Base-by-base conservation (phyloP, 176 grass and related monocot genomes). In the Chloris gayana region DNA sequence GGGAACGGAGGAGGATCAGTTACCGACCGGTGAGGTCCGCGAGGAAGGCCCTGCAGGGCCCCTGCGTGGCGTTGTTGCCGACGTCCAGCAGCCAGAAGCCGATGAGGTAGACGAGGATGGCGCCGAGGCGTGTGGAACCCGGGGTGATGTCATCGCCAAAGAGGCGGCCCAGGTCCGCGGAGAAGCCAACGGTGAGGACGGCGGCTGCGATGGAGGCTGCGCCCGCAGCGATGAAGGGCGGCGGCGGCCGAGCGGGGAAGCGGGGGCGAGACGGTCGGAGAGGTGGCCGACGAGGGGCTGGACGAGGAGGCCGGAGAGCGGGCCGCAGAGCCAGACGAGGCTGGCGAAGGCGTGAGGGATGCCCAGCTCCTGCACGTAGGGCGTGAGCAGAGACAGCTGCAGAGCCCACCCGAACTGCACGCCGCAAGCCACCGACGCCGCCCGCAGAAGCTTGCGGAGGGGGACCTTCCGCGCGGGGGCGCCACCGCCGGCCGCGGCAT, bases 11-110 rank as follows among this genome's bases (percentile, higher is more conserved):
- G 24, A 9, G n/a, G 47, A 9, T 19, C 0, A 30, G 38, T 25
- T 11, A 93, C 88, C 86, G 18, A 93, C 84, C 94, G 12, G 94
- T 90, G 87, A 97, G 94, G 83, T 94, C 94, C 4, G 91, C 94
- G 37, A 97, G 83, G 69, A 97, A 84, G 25, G 91, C 94, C 4
- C 91, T 74, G 89, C 91, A 92, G 2, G 91, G 91, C 3, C 89
- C 94, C 87, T 97, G 94, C 9, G 89, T 94, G 14, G 85, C 79
- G 88, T 92, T 97, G 88, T 92, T 97, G 2, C 91, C 94, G 3
- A 90, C 91, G n/a, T 93, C 92, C 10, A 97, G 85, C 19, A 94
- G 88, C 95, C 89, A 94, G 82, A 97, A 97, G 0, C 95, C 95
- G 27, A 97, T 24, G 22, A 97, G 45, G 75, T 98, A 93, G 34